Evolutionary conservation across 1,284 basidiomycete genomes (phyloP).

Genomic region (Porphyrellus sp.): DNA sequence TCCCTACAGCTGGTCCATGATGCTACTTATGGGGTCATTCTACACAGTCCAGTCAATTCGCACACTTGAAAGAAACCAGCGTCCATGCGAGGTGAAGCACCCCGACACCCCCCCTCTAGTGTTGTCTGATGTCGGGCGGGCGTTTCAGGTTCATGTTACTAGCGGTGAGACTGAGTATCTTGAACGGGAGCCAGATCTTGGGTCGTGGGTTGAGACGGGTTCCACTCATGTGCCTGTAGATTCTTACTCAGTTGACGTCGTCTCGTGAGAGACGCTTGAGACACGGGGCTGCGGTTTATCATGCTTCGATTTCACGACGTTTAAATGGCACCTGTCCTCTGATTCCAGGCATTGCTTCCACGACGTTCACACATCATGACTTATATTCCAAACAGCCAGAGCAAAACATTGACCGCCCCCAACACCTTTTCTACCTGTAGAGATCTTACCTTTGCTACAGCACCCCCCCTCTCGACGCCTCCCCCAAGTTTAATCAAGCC

Average conservation of each 20-base stretch:
- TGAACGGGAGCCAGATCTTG: not conserved
- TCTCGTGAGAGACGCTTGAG: not conserved
- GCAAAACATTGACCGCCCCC: not conserved
- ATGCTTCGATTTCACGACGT: not conserved
- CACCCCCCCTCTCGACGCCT: not conserved
- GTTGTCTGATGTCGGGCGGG: not conserved
- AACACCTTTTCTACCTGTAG: not conserved
- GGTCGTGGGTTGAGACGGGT: constrained; percentile 8
- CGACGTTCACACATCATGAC: constrained; percentile 13
- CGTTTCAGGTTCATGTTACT: not conserved
- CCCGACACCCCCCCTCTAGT: not conserved
- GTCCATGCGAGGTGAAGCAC: not conserved
- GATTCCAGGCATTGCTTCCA: not conserved
- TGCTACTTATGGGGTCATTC: not conserved
- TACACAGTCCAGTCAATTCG: not conserved
- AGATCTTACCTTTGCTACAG: not conserved
- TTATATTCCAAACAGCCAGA: constrained; percentile 1
- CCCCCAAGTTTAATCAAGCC: constrained; percentile 6
- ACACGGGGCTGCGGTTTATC: not conserved
- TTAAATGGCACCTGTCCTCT: constrained; percentile 7
- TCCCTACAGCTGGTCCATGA: not conserved
- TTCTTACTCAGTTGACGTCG: not conserved
- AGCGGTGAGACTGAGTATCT: not conserved
- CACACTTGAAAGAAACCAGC: not conserved
- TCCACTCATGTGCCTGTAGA: not conserved